Evolutionary conservation across 1,139 yeast species (phyloP), one percentile per base, ranked within the genome.

Genomic region (Diutina scorzettiae): DNA sequence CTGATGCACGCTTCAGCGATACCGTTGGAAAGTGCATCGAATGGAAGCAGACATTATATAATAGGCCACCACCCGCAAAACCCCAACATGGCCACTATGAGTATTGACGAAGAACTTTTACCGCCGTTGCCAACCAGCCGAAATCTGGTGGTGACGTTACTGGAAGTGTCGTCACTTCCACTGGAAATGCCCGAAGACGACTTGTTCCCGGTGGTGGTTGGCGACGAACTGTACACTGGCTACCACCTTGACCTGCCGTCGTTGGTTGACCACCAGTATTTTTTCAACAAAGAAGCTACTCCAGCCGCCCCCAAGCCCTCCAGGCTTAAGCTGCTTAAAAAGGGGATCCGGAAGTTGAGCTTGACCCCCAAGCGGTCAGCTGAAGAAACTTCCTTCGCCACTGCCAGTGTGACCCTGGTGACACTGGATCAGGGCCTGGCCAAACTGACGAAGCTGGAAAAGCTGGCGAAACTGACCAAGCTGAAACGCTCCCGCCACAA

Each of bases 251-350:
- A 61, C 49, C 55, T 63, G 33, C 66, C 65, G 16, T 54, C 44
- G 36, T 36, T 48, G 23, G 39, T 34, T 14, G 39, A 43, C 39
- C 34, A 43, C 43, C 41, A 47, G 43, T 42, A 27, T 44, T 46
- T 49, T 34, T 37, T 51, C 41, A 3, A 36, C 43, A 9, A 20
- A n/a, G 39, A 8, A 12, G 14, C 9, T 16, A 28, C 19, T n/a
- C 5, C 18, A 5, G 27, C 44, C 11, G 19, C 24, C 42, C 37
- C 27, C 18, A 41, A 33, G 24, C 44, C 43, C 24, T 43, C 32
- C 17, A 51, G 64, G 40, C 58, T 67, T 46, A 64, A 65, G 47
- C 58, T 65, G 45, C 53, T 68, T 41, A 66, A 63, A 44, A 64
- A 63, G 29, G 66, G 67, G 2, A 60, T 63, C 27, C 50, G 66